A percentile compares a stretch with the other conserved stretches of the same genome.
phyloP scores from a whole-genome alignment of 2,329 filamentous ascomycete genomes.

The Phyllosticta citribraziliensis region DNA sequence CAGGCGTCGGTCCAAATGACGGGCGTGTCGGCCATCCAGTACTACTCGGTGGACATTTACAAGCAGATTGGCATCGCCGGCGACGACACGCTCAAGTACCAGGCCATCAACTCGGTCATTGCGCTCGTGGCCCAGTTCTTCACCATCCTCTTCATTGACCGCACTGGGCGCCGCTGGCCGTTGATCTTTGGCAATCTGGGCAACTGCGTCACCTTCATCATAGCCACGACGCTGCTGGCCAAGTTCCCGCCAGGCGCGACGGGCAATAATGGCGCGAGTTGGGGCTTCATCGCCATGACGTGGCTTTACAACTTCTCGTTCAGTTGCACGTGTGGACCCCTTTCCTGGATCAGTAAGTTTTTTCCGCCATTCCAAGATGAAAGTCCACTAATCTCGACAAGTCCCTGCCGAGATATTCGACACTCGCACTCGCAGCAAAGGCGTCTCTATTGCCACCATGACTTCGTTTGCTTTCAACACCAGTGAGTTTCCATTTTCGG shows the following conservation, averaged over 20 bases:
- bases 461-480: conserved; percentile 66
- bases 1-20: conserved; percentile 71
- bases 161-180: conserved; percentile 60
- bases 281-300: conserved; percentile 68
- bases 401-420: conserved; percentile 68
- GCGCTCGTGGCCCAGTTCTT: conserved; percentile 58
- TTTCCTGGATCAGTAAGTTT: conserved; percentile 43
- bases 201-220: conserved; percentile 64
- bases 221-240: conserved; percentile 49
- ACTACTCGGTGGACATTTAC: conserved; percentile 61
- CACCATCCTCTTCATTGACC: conserved; percentile 61
- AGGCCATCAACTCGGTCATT: conserved; percentile 64
- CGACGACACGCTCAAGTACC: conserved; percentile 60
- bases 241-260: conserved; percentile 50
- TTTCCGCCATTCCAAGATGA: conserved; percentile 41
- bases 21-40: conserved; percentile 55
- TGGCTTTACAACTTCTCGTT: conserved; percentile 78
- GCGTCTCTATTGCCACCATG: conserved; percentile 67
- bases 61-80: conserved; percentile 57
- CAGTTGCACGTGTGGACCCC: conserved; percentile 58
- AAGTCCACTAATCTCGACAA: not conserved
- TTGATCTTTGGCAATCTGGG: conserved; percentile 62
- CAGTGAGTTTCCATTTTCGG: conserved; percentile 15
- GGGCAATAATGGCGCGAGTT: conserved; percentile 47
- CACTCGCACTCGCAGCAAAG: conserved; percentile 63